Conservation (phyloP, 495 filamentous ascomycete genomes). For the Penicillium goetzii region DNA sequence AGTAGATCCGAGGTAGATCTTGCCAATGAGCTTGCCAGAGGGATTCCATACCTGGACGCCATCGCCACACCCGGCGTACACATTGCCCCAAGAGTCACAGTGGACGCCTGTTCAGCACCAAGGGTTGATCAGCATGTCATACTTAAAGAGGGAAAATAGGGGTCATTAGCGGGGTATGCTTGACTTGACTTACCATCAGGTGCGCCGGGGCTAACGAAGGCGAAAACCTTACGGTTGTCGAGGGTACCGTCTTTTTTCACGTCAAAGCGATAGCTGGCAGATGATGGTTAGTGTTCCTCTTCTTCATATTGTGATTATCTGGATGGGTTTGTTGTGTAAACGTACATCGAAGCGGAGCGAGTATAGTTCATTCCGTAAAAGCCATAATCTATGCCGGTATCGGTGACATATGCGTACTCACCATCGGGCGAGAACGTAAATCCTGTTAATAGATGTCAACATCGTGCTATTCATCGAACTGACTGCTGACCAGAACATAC, state of each 20-base stretch:
- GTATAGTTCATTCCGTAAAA: constrained; percentile 27
- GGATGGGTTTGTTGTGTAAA: not conserved
- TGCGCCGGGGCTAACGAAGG: constrained; percentile 29
- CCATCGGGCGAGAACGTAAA: constrained; percentile 49
- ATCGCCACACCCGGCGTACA: constrained; percentile 51
- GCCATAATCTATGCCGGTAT: constrained; percentile 39
- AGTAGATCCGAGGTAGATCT: constrained; percentile 48
- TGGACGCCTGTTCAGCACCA: constrained; percentile 38
- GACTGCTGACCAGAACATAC: constrained; percentile 7
- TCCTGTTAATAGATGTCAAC: constrained; percentile 21
- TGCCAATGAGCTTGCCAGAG: constrained; percentile 48
- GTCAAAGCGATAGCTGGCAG: constrained; percentile 28
- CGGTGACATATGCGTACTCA: constrained; percentile 48
- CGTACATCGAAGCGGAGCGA: constrained; percentile 29
- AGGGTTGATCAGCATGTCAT: constrained; percentile 4
- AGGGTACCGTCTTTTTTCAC: constrained; percentile 26
- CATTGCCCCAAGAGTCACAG: constrained; percentile 47
- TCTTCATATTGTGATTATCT: not conserved
- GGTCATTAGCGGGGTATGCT: not conserved
- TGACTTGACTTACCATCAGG: constrained; percentile 39
- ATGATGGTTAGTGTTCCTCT: not conserved
- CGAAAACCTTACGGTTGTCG: constrained; percentile 30
- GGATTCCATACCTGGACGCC: constrained; percentile 49
- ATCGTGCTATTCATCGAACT: not conserved
- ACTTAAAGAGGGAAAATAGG: not conserved